Base-by-base conservation (phyloP, 2,329 filamentous ascomycete species). In the Exophiala xenobiotica region DNA sequence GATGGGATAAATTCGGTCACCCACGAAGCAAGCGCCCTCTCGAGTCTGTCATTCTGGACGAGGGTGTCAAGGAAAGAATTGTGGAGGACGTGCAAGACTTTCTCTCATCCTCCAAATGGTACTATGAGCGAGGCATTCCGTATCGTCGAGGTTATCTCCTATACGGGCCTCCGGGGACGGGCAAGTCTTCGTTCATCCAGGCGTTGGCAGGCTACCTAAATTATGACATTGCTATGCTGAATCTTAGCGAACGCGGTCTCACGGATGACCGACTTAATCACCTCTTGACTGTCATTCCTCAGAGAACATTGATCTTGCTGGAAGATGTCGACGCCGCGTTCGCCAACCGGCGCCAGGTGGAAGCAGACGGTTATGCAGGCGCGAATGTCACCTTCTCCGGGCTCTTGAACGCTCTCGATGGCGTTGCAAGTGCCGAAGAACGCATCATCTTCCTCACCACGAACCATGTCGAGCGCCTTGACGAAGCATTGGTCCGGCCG, bases 161-260 rank as follows among this genome's bases (percentile, higher is more conserved):
- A 0, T 90, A 93, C 63, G 91, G 91, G 0, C 90, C 91, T 3
- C 91, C 91, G 0, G 91, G 91, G 0, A 95, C 87, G 35, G 95
- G 90, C 27, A 97, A 95, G 74, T 96, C 87, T 54, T 95, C 90
- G 0, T 97, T 99, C 62, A 96, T 99, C 57, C 90, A 96, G 69
- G 91, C 93, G 0, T 74, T 99, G 35, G 93, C 93, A 0, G 92
- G 90, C n/a, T 85, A 93, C 64, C 72, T 96, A 50, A 89, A 96
- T 67, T 96, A 92, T 68, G 88, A 88, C 62, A 93, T 96, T 61
- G 90, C 91, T 46, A 91, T 96, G 72, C 78, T 96, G 59, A 96
- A 96, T 62, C 79, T 96, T 23, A 93, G 88, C 69, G 89, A 96
- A 72, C 80, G 89, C 48, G 91, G 91, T 12, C 79, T 96, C 65